Evolutionary conservation across 345 rosid genomes (phyloP), one percentile per base, ranked within the genome.

Genomic region (Geranium brycei): DNA sequence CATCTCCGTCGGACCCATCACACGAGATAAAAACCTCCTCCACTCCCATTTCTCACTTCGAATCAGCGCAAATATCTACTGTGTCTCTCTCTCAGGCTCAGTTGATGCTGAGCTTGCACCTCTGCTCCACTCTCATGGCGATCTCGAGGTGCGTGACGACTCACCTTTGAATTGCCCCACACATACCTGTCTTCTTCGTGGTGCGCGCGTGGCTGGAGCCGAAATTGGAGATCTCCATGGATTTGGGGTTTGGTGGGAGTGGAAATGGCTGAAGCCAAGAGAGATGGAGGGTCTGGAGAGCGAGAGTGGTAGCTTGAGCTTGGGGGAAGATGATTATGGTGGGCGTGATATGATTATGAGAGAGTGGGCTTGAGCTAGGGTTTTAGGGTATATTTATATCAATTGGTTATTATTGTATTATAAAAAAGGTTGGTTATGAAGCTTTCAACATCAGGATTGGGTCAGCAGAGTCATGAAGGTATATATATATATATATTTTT

Each of bases 381-480:
- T 47, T 47, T 8, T 47, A 47, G 53, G 53, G 53, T 8, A 7
- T 8, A 47, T 47, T 8, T 47, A 47, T 47, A 13, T 47, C 3
- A 13, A 6, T 3, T 11, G 18, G 18, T 57, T 57, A 57, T 57
- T 15, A 2, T 5, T 38, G 11, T 5, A 13, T 53, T 16, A 4
- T 57, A 66, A 55, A 11, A 47, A 23, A 64, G 51, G 67, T 63
- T 32, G 59, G 59, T 62, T 59, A 80, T 82, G 86, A 79, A 82
- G 80, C 83, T 79, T 68, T 77, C 87, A 68, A 59, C 84, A 60
- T 78, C 87, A 68, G 87, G 81, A 61, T 68, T 74, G 70, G 77
- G 68, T 78, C 87, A 76, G 64, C 83, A 83, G 72, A 57, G 78
- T 78, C 79, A 80, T 60, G 82, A 82, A 76, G 87, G 87, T 82